A percentile compares a stretch with the other conserved stretches of the same genome.
These are phyloP conservation scores for Aspergillus awamori DNA, from an alignment of 2,329 filamentous ascomycete genomes.

Conservation along the genomic window DNA sequence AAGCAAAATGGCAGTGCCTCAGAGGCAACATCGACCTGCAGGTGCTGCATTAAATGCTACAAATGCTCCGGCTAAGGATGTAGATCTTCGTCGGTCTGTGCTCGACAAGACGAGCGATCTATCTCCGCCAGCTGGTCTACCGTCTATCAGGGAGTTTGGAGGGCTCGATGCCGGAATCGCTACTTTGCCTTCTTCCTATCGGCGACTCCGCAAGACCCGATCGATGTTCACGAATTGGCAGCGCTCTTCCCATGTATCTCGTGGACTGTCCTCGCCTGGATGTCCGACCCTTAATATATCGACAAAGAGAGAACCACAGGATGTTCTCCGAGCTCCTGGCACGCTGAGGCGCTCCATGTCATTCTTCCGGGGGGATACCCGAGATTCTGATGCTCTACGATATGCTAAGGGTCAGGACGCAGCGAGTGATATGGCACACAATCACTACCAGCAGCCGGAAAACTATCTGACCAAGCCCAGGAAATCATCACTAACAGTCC, in stretches of 20 bases:
- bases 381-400: constrained; percentile 21
- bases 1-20: constrained; percentile 29
- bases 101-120: constrained; percentile 9
- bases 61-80: constrained; percentile 13
- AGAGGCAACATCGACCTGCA: constrained; percentile 26
- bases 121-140: constrained; percentile 25
- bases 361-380: constrained; percentile 40
- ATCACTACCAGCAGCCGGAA: constrained; percentile 38
- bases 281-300: constrained; percentile 12
- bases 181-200: constrained; percentile 51
- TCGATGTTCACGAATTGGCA: constrained; percentile 52
- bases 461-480: constrained; percentile 22
- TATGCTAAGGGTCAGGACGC: constrained; percentile 39
- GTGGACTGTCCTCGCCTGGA: constrained; percentile 20
- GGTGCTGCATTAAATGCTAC: constrained; percentile 19
- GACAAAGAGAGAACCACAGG: neutral
- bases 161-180: constrained; percentile 41
- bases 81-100: constrained; percentile 8
- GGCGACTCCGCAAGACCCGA: constrained; percentile 49
- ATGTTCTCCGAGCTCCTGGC: constrained; percentile 20
- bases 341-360: constrained; percentile 47
- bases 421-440: constrained; percentile 46
- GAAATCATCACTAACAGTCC: constrained; percentile 28
- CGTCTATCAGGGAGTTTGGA: constrained; percentile 35
- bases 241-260: constrained; percentile 28